These are phyloP conservation scores for Mycena metata DNA, from an alignment of 768 basidiomycete genomes.

Conservation along the genomic window DNA sequence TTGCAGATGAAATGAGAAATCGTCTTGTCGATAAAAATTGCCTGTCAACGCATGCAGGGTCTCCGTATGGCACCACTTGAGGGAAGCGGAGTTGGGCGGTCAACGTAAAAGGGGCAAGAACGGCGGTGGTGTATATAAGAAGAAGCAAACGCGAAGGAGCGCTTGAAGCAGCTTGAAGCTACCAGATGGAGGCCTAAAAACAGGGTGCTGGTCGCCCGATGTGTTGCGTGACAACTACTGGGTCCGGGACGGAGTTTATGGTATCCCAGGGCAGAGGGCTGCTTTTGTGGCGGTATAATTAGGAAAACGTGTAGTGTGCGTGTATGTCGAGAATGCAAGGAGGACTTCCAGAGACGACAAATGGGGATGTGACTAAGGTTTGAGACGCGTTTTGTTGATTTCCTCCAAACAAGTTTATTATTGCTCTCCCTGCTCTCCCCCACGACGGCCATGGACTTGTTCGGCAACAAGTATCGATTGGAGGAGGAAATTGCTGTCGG, in stretches of 20 bases:
- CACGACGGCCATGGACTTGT: slow-evolving; percentile 51
- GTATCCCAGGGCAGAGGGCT: neutral
- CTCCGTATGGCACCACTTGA: slow-evolving; percentile 7
- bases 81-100: neutral
- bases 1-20: slow-evolving; percentile 8
- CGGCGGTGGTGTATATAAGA: slow-evolving; percentile 16
- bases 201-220: slow-evolving; percentile 1
- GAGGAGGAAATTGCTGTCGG: slow-evolving; percentile 87
- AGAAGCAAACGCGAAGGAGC: neutral
- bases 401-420: slow-evolving; percentile 1
- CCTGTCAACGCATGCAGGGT: slow-evolving; percentile 1
- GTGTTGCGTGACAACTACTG: neutral
- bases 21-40: slow-evolving; percentile 2
- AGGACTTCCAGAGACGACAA: neutral
- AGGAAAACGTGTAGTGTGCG: slow-evolving; percentile 9
- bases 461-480: slow-evolving; percentile 83
- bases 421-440: no score
- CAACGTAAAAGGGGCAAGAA: slow-evolving; percentile 4
- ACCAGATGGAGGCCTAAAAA: slow-evolving; percentile 14
- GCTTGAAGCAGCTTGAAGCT: no score
- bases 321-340: slow-evolving; percentile 19
- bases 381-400: slow-evolving; percentile 13
- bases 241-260: neutral
- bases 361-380: slow-evolving; percentile 17
- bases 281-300: neutral